phyloP scores from a whole-genome alignment of 495 filamentous ascomycete species.

The Cudoniella acicularis region DNA sequence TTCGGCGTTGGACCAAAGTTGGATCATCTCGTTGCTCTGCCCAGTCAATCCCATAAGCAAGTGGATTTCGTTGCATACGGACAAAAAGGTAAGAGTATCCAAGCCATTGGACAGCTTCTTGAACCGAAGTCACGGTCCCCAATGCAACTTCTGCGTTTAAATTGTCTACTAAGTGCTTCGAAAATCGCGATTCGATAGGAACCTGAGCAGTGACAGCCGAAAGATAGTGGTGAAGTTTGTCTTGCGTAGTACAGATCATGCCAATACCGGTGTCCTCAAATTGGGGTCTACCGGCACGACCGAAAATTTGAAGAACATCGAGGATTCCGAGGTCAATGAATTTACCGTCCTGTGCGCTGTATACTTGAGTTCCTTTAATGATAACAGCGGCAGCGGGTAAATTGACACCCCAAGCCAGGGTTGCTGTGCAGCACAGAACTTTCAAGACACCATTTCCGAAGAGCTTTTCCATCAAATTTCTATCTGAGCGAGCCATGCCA shows the following conservation, averaged over 20 bases:
- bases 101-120: conserved; percentile 93
- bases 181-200: conserved; percentile 93
- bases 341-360: conserved; percentile 92
- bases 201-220: conserved; percentile 91
- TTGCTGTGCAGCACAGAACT: conserved; percentile 97
- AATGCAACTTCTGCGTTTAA: conserved; percentile 92
- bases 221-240: conserved; percentile 90
- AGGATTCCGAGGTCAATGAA: conserved; percentile 96
- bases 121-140: conserved; percentile 92
- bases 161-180: conserved; percentile 87
- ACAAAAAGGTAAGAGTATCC: conserved; percentile 98
- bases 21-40: conserved; percentile 86
- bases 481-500: conserved; percentile 87
- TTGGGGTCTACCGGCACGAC: conserved; percentile 93
- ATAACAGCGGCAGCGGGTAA: conserved; percentile 94
- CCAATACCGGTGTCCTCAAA: conserved; percentile 95
- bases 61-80: conserved; percentile 87
- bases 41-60: conserved; percentile 94
- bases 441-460: conserved; percentile 87
- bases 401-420: conserved; percentile 98
- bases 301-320: conserved; percentile 97
- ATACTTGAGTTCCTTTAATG: conserved; percentile 96
- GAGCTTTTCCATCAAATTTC: conserved; percentile 88
- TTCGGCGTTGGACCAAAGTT: conserved; percentile 72
- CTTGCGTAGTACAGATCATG: conserved; percentile 92